A percentile compares a stretch with the other conserved stretches of the same genome.
phyloP scores from a whole-genome alignment of 495 filamentous ascomycete genomes.

The Glonium stellatum region DNA sequence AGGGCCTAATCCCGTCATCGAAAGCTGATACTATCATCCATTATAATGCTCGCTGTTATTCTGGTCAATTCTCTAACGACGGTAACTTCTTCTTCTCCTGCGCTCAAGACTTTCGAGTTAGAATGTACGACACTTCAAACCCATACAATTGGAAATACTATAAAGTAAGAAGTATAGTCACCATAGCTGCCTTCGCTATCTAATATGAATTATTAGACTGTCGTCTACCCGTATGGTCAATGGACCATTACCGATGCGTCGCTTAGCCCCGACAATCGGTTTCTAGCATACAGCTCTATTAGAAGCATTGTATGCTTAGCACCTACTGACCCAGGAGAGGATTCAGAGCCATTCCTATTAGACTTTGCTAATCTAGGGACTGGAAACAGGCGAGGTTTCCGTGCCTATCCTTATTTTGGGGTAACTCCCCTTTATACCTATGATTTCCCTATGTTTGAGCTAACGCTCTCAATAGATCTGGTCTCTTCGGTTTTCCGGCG shows the following conservation, averaged over 20 bases:
- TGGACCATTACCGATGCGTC: slow-evolving; percentile 97
- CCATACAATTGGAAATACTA: slow-evolving; percentile 94
- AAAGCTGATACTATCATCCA: slow-evolving; percentile 83
- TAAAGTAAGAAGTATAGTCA: slow-evolving; percentile 42
- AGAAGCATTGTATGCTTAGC: slow-evolving; percentile 74
- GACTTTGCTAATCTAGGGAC: slow-evolving; percentile 57
- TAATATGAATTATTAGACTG: slow-evolving; percentile 44
- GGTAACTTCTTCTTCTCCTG: slow-evolving; percentile 98
- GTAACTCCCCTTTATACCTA: not conserved
- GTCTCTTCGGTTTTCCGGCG: slow-evolving; percentile 87
- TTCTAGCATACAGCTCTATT: slow-evolving; percentile 84
- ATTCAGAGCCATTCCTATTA: slow-evolving; percentile 65
- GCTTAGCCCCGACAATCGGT: slow-evolving; percentile 84
- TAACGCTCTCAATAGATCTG: slow-evolving; percentile 50
- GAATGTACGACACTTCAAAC: slow-evolving; percentile 97
- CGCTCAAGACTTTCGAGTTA: slow-evolving; percentile 84
- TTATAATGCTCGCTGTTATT: slow-evolving; percentile 78
- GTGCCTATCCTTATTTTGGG: slow-evolving; percentile 15
- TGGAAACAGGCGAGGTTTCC: slow-evolving; percentile 36
- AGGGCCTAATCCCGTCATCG: slow-evolving; percentile 55
- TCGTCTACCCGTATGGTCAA: slow-evolving; percentile 72
- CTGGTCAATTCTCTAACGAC: slow-evolving; percentile 92
- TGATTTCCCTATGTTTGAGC: slow-evolving; percentile 1
- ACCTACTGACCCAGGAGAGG: slow-evolving; percentile 74
- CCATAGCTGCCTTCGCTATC: not conserved